These are phyloP conservation scores for Rhododendron vialii DNA, from an alignment of 148 eudicot species.

Conservation along the genomic window DNA sequence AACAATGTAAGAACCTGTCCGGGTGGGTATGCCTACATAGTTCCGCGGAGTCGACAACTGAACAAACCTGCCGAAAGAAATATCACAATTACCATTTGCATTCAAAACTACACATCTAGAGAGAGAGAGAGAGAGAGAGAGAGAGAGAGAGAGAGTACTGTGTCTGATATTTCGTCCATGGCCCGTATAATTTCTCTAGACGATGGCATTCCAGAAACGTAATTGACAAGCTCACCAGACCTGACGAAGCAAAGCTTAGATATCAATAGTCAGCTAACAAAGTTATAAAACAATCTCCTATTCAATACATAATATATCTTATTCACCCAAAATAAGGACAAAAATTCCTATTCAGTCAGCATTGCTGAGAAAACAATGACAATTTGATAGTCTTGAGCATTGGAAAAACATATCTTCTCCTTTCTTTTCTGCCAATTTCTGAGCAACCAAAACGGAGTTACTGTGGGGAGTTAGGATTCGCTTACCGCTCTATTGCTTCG, in stretches of 20 bases:
- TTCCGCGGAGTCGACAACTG: slow-evolving; percentile 88
- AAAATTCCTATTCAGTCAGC: too few relatives aligned
- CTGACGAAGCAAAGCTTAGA: slow-evolving; percentile 23
- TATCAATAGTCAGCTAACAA: neutral
- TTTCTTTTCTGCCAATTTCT: neutral
- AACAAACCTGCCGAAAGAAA: slow-evolving; percentile 53
- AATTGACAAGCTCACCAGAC: slow-evolving; percentile 79
- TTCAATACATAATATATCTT: neutral
- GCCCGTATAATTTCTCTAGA: slow-evolving; percentile 60
- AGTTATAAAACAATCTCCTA: neutral
- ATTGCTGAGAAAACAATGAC: neutral
- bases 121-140: neutral
- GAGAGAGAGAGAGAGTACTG: slow-evolving; percentile 38
- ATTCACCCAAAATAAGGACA: too few relatives aligned
- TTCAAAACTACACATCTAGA: neutral
- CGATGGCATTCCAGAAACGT: slow-evolving; percentile 67
- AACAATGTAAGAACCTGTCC: slow-evolving; percentile 44
- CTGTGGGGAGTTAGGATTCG: too few relatives aligned
- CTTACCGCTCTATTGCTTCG: slow-evolving; percentile 76
- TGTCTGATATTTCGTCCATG: slow-evolving; percentile 90
- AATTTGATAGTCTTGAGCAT: too few relatives aligned
- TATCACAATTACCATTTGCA: neutral
- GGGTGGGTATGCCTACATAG: slow-evolving; percentile 93
- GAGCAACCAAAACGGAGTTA: neutral
- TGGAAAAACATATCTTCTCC: neutral